A percentile compares a stretch with the other conserved stretches of the same genome.
phyloP scores from a whole-genome alignment of 2,329 filamentous ascomycete genomes.

The Fusarium coicis region DNA sequence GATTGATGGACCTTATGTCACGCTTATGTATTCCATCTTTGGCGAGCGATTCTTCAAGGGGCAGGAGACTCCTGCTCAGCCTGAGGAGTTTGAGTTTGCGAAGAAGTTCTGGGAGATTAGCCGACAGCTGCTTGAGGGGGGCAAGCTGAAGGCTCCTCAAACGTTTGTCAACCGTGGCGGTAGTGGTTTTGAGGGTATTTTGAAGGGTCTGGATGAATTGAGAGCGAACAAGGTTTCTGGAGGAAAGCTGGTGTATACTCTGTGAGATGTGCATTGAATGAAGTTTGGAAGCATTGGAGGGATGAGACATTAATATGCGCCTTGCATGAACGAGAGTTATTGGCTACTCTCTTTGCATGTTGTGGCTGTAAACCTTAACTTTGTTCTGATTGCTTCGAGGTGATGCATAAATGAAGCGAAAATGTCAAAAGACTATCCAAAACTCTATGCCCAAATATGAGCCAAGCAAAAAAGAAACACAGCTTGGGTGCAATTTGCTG shows the following conservation, averaged over 20 bases:
- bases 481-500: background rate
- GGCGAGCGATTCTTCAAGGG: conserved; percentile 8
- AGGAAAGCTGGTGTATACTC: conserved; percentile 14
- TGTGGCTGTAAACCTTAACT: background rate
- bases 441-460: no score
- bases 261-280: background rate
- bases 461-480: background rate
- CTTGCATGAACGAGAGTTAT: background rate
- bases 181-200: background rate
- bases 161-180: background rate
- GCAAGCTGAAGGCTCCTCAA: background rate
- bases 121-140: background rate
- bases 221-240: conserved; percentile 4
- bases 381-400: background rate
- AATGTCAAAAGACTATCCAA: background rate
- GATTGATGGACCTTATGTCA: conserved; percentile 5
- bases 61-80: background rate
- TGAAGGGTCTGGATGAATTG: conserved; percentile 11
- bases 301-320: background rate
- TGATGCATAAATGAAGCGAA: background rate
- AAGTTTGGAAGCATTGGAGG: fast-evolving
- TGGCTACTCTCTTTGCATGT: no score
- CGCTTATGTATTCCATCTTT: conserved; percentile 20
- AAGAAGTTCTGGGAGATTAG: conserved; percentile 12
- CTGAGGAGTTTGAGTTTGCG: conserved; percentile 10